Evolutionary conservation across 2,329 filamentous ascomycete genomes (phyloP).

Genomic region (Verticillium nonalfalfae): DNA sequence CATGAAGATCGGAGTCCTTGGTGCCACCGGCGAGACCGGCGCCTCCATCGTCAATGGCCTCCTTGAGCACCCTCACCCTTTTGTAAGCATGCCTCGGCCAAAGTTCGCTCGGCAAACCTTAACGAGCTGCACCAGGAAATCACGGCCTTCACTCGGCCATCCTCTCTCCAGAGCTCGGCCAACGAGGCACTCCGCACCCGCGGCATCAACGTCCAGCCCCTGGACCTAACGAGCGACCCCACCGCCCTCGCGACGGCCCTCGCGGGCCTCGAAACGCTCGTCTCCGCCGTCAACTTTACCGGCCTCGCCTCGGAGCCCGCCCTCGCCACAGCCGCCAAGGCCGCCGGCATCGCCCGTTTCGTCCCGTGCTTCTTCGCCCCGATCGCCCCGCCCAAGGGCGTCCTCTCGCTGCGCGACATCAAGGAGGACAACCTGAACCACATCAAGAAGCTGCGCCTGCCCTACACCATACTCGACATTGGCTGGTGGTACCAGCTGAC

Average conservation of each 20-base stretch:
- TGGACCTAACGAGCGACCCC: slow-evolving; percentile 30
- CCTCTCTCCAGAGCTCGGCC: slow-evolving; percentile 38
- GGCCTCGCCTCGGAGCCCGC: slow-evolving; percentile 33
- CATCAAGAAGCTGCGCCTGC: slow-evolving; percentile 38
- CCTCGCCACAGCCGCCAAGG: slow-evolving; percentile 40
- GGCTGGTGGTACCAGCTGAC: slow-evolving; percentile 51
- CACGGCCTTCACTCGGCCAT: slow-evolving; percentile 36
- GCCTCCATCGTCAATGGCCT: slow-evolving; percentile 28
- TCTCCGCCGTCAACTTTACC: slow-evolving; percentile 30
- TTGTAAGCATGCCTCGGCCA: slow-evolving; percentile 13
- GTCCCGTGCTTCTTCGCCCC: slow-evolving; percentile 43
- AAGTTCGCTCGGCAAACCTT: neutral
- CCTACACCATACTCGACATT: slow-evolving; percentile 51
- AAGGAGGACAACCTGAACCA: slow-evolving; percentile 45
- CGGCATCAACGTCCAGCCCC: slow-evolving; percentile 34
- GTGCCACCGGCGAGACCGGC: slow-evolving; percentile 36
- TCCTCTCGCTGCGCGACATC: slow-evolving; percentile 15
- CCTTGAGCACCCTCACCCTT: slow-evolving; percentile 20
- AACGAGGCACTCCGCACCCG: slow-evolving; percentile 29
- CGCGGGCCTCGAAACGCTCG: slow-evolving; percentile 27
- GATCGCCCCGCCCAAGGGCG: slow-evolving; percentile 30
- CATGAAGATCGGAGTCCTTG: slow-evolving; percentile 25
- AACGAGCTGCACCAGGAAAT: slow-evolving; percentile 30
- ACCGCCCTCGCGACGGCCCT: slow-evolving; percentile 7
- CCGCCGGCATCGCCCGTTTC: slow-evolving; percentile 43